Evolutionary conservation across 345 rosid genomes (phyloP), one percentile per base, ranked within the genome.

Genomic region (Hibiscus trionum): DNA sequence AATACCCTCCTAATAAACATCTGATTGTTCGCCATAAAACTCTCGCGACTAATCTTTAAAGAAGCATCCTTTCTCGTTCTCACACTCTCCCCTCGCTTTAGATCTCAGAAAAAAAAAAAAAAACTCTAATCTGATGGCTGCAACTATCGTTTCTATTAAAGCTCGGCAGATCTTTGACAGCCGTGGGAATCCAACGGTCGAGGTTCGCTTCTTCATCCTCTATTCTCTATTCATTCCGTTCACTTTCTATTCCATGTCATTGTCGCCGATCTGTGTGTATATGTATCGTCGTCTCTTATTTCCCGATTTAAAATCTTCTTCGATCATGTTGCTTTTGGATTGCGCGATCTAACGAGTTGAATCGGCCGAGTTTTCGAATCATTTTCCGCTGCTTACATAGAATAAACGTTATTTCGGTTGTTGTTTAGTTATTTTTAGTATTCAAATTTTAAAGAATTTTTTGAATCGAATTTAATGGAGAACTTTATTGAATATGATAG

Each of bases 121-220:
- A 15, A 70, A 11, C 63, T 7, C 4, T 44, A 3, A 66, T 46
- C 42, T 66, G 8, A 89, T 89, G 94, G 88, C 89, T 4, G 87
- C 82, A 3, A 84, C 89, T 11, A 93, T 93, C 76, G 75, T 77
- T 74, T 71, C 21, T 73, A 83, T 93, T 73, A 88, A 88, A 63
- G 98, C 97, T 33, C 82, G 98, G 73, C 98, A 93, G 87, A 93
- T 93, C 81, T 93, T 89, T 78, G 97, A 93, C 82, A 93, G 98
- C 89, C 97, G 98, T 81, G 97, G 98, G 19, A 93, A 93, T 46
- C 98, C 98, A 27, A 93, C 98, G 58, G 98, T 93, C 15, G 98
- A 93, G 92, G 97, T 93, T 79, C 1, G 19, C 7, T 42, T 70
- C 76, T 71, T 73, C 46, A 55, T 49, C 61, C 26, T 19, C 53